phyloP scores from a whole-genome alignment of 257 asterid species.

The Catharanthus roseus region DNA sequence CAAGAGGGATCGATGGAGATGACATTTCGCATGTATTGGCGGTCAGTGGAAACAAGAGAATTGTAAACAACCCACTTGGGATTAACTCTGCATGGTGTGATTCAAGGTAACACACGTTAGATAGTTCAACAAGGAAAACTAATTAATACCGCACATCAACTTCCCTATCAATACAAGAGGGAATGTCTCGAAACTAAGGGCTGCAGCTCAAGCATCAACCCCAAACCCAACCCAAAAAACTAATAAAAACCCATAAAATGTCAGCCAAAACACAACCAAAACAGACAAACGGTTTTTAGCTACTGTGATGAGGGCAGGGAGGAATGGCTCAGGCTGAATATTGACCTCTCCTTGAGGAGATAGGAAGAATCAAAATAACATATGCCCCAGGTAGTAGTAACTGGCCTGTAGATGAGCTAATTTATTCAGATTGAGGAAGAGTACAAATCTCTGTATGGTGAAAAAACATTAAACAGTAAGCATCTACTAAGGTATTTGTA shows the following conservation, averaged over 20 bases:
- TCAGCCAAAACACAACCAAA: not conserved
- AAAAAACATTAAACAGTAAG: not conserved
- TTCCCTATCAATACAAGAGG: not conserved
- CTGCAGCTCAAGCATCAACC: too few species aligned
- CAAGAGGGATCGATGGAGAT: constrained; percentile 83
- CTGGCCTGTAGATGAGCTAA: not conserved
- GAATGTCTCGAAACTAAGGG: not conserved
- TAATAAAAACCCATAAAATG: not conserved
- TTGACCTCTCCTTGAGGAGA: not conserved
- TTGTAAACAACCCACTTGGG: constrained; percentile 90
- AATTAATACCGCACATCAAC: not conserved
- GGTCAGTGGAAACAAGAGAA: constrained; percentile 89
- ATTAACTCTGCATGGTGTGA: constrained; percentile 54
- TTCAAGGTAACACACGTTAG: not conserved
- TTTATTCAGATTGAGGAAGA: not conserved
- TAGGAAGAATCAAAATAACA: not conserved
- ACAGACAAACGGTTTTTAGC: not conserved
- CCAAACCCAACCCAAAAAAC: not conserved
- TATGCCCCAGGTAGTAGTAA: not conserved
- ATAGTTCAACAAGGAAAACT: not conserved
- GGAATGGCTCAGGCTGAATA: not conserved
- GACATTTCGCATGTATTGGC: constrained; percentile 89
- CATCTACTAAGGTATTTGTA: constrained; percentile 1
- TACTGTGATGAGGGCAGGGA: too few species aligned
- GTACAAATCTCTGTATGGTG: not conserved